phyloP scores from a whole-genome alignment of 352 stramenopile species.

The Globisporangium echinulatum region DNA sequence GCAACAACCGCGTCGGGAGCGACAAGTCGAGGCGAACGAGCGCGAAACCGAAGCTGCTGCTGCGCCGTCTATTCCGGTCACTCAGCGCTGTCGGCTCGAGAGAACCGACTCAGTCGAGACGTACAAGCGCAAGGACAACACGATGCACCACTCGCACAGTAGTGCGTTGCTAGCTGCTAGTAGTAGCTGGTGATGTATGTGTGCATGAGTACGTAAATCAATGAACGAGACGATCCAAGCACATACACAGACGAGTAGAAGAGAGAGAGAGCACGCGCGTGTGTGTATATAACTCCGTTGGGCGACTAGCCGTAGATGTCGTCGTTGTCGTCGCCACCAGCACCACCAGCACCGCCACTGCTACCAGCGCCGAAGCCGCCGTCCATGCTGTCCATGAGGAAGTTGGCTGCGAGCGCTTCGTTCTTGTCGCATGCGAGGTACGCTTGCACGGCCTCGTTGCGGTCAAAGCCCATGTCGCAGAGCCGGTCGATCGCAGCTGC shows the following conservation, averaged over 20 bases:
- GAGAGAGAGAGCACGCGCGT: neutral
- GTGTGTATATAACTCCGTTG: neutral
- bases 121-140: too few species aligned
- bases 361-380: conserved; percentile 37
- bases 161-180: too few species aligned
- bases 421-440: conserved; percentile 99
- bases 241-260: neutral
- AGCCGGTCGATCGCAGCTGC: conserved; percentile 68
- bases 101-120: too few species aligned
- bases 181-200: neutral
- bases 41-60: too few species aligned
- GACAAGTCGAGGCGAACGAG: too few species aligned
- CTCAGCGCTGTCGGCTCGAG: too few species aligned
- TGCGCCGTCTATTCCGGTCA: too few species aligned
- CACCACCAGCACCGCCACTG: conserved; percentile 29
- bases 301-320: conserved; percentile 83
- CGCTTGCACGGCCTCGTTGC: conserved; percentile 92
- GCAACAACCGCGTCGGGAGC: too few species aligned
- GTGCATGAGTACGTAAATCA: neutral
- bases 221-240: neutral
- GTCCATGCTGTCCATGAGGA: conserved; percentile 94
- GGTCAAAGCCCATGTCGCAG: conserved; percentile 86
- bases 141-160: too few species aligned
- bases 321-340: conserved; percentile 66
- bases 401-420: conserved; percentile 97